These are phyloP conservation scores for Penicillium sp. DNA, from an alignment of 2,329 filamentous ascomycete species.

Conservation along the genomic window DNA sequence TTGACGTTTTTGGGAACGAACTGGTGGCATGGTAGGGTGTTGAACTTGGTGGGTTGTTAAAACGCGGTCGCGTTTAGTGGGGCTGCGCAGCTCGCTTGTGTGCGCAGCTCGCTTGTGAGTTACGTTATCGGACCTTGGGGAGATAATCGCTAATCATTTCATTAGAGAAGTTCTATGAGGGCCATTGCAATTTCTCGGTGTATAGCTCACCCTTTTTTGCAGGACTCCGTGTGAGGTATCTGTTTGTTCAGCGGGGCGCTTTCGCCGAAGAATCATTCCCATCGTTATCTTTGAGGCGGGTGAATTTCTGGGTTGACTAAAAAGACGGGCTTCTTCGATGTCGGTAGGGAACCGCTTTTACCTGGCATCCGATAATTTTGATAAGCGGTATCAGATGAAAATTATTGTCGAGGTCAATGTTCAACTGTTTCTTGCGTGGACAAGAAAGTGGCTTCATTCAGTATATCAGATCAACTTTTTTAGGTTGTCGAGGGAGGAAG, in stretches of 20 bases:
- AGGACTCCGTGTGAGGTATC: too few species aligned
- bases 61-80: too few species aligned
- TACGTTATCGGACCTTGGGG: background rate
- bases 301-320: background rate
- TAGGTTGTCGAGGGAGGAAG: background rate
- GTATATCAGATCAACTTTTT: background rate
- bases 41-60: too few species aligned
- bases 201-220: background rate
- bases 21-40: background rate
- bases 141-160: background rate
- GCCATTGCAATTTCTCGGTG: background rate
- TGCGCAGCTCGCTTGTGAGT: too few species aligned
- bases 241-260: too few species aligned
- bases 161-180: background rate
- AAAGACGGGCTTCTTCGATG: background rate
- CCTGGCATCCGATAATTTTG: background rate
- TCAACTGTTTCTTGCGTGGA: background rate
- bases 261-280: too few species aligned
- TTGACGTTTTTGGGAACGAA: background rate
- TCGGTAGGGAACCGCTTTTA: background rate
- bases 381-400: background rate
- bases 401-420: background rate
- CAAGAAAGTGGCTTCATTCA: background rate
- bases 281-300: background rate
- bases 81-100: too few species aligned